These are phyloP conservation scores for Aureobasidium namibiae DNA, from an alignment of 2,329 filamentous ascomycete genomes.

Conservation along the genomic window DNA sequence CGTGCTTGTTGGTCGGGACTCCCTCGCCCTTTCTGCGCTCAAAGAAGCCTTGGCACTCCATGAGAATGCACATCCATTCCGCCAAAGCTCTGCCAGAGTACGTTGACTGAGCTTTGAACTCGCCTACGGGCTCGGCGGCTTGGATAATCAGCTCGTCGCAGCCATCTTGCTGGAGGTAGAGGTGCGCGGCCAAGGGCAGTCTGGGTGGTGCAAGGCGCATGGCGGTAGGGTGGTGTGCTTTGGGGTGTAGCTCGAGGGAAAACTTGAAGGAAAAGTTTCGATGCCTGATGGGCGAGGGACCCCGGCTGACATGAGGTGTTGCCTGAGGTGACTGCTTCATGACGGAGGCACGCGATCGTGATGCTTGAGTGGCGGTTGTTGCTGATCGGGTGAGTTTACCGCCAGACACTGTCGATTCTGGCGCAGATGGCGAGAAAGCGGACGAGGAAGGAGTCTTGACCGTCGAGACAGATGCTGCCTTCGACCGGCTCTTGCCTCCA, in stretches of 20 bases:
- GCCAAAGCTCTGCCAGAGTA: constrained; percentile 67
- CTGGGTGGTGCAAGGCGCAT: constrained; percentile 59
- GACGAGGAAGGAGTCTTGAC: background rate
- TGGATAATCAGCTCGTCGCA: constrained; percentile 15
- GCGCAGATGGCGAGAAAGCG: background rate
- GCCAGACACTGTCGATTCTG: background rate
- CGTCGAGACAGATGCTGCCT: constrained; percentile 14
- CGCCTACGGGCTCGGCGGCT: constrained; percentile 29
- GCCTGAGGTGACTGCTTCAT: constrained; percentile 5
- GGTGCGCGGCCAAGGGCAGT: constrained; percentile 62
- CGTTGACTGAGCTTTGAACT: constrained; percentile 36
- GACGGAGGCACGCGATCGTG: background rate
- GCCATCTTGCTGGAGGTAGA: constrained; percentile 43
- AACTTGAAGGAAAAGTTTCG: constrained; percentile 65
- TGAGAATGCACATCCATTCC: constrained; percentile 68
- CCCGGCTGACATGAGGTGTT: constrained; percentile 2
- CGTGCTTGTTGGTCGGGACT: constrained; percentile 54
- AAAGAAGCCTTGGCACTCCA: constrained; percentile 74
- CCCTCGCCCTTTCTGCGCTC: constrained; percentile 69
- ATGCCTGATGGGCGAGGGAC: constrained; percentile 30
- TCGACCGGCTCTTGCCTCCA: constrained; percentile 21
- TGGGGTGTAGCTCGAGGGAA: constrained; percentile 58
- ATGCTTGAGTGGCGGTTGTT: constrained; percentile 13
- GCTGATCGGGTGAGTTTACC: constrained; percentile 14
- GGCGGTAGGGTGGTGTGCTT: constrained; percentile 46